These are phyloP conservation scores for Globisporangium megalacanthum DNA, from an alignment of 352 stramenopile species.

Conservation along the genomic window DNA sequence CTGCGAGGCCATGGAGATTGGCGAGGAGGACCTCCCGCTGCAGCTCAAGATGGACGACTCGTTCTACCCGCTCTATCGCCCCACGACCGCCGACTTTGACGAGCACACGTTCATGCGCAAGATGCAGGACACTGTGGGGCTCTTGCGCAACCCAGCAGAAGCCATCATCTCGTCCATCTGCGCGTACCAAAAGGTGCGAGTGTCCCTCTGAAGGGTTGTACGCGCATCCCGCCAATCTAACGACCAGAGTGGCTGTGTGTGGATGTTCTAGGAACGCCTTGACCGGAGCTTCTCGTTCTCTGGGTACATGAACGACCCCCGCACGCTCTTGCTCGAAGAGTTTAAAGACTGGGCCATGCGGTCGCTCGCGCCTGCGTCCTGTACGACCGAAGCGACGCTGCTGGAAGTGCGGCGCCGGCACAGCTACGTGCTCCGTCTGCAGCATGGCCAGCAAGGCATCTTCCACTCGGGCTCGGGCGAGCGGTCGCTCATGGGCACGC, in stretches of 20 bases:
- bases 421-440: conserved; percentile 68
- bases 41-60: conserved; percentile 84
- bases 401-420: conserved; percentile 71
- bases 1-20: conserved; percentile 79
- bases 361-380: conserved; percentile 63
- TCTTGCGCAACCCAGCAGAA: conserved; percentile 75
- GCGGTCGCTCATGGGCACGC: conserved; percentile 65
- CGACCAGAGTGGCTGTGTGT: not conserved
- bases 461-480: conserved; percentile 76
- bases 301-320: conserved; percentile 80
- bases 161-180: conserved; percentile 86
- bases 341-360: conserved; percentile 86
- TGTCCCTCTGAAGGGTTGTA: too few relatives aligned
- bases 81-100: conserved; percentile 75
- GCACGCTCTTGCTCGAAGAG: conserved; percentile 76
- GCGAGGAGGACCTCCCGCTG: conserved; percentile 74
- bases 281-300: conserved; percentile 70
- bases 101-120: conserved; percentile 86
- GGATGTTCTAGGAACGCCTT: conserved; percentile 43
- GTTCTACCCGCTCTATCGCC: conserved; percentile 73
- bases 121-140: conserved; percentile 80
- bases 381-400: conserved; percentile 72
- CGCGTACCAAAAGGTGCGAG: conserved; percentile 56
- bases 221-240: too few relatives aligned
- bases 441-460: conserved; percentile 76